Evolutionary conservation across 1,284 basidiomycete genomes (phyloP).

Genomic region (Gymnopus androsaceus): DNA sequence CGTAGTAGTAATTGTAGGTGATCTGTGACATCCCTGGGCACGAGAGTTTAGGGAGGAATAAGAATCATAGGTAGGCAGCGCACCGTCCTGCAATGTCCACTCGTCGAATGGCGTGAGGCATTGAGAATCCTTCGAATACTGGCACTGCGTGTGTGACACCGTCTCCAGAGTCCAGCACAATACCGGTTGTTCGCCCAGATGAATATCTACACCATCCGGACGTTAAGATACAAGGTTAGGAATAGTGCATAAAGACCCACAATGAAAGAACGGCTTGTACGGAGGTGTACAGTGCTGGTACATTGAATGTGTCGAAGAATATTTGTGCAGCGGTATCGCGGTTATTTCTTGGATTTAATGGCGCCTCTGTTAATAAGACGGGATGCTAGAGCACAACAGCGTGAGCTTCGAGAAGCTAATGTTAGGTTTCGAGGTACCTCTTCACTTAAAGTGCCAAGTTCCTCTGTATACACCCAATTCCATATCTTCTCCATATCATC

Average conservation of each 20-base stretch:
- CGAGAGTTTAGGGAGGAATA: constrained; percentile 18
- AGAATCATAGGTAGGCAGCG: constrained; percentile 21
- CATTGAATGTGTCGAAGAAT: constrained; percentile 99
- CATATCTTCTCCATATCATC: constrained; percentile 99
- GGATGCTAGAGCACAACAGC: constrained; percentile 71
- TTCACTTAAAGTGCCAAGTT: constrained; percentile 91
- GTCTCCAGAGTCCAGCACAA: constrained; percentile 98
- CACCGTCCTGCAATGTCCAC: constrained; percentile 95
- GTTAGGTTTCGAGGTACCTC: constrained; percentile 63
- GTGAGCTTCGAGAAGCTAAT: constrained; percentile 18
- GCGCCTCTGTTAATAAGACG: constrained; percentile 92
- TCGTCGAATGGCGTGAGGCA: constrained; percentile 96
- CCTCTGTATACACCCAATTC: constrained; percentile 95
- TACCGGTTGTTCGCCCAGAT: constrained; percentile 97
- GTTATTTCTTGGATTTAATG: constrained; percentile 92
- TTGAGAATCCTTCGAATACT: constrained; percentile 98
- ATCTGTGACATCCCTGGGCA: constrained; percentile 89
- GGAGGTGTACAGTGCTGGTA: constrained; percentile 95
- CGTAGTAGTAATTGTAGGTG: constrained; percentile 92
- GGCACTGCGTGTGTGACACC: constrained; percentile 99
- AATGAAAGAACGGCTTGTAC: constrained; percentile 97
- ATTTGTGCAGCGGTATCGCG: constrained; percentile 95
- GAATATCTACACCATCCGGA: constrained; percentile 73
- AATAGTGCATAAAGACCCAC: constrained; percentile 47
- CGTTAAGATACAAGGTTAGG: constrained; percentile 18